A percentile compares a stretch with the other conserved stretches of the same genome.
phyloP scores from a whole-genome alignment of 2,329 filamentous ascomycete species.

The Xylaria sp. region DNA sequence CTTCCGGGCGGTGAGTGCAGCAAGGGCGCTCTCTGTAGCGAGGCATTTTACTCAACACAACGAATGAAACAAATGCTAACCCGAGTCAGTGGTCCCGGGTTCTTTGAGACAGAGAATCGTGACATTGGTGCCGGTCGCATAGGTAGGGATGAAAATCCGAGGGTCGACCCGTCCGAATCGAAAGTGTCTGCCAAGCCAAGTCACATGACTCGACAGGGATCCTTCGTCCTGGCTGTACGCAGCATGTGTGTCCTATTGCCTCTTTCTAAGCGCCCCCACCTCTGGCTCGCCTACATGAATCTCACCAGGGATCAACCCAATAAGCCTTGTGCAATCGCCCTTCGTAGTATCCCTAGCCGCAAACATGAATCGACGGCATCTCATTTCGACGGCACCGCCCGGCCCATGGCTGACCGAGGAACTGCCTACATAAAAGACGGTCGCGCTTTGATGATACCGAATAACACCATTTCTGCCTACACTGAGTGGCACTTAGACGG shows the following conservation, averaged over 20 bases:
- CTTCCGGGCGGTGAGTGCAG: neutral
- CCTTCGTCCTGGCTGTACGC: neutral
- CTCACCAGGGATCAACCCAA: slow-evolving; percentile 21
- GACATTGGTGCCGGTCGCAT: slow-evolving; percentile 28
- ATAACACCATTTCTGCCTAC: no score
- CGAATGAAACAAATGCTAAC: slow-evolving; percentile 27
- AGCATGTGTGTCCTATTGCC: neutral
- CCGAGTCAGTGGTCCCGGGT: slow-evolving; percentile 34
- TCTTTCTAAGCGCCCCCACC: slow-evolving; percentile 6
- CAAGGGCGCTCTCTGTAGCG: slow-evolving; percentile 8
- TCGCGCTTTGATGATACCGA: neutral
- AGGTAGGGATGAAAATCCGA: slow-evolving; percentile 26
- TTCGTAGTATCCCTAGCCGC: slow-evolving; percentile 4
- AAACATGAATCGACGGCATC: slow-evolving; percentile 1
- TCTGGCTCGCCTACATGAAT: slow-evolving; percentile 13
- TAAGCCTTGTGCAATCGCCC: slow-evolving; percentile 12
- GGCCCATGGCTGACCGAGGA: neutral
- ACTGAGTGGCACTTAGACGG: no score
- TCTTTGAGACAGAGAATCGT: slow-evolving; percentile 30
- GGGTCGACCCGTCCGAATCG: slow-evolving; percentile 15
- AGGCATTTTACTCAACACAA: slow-evolving; percentile 28
- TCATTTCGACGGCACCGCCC: neutral
- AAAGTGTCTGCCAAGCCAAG: slow-evolving; percentile 9
- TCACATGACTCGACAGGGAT: slow-evolving; percentile 35
- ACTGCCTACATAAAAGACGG: neutral